Base-by-base conservation (phyloP, 768 basidiomycete species). In the Panaeolus papilionaceus region DNA sequence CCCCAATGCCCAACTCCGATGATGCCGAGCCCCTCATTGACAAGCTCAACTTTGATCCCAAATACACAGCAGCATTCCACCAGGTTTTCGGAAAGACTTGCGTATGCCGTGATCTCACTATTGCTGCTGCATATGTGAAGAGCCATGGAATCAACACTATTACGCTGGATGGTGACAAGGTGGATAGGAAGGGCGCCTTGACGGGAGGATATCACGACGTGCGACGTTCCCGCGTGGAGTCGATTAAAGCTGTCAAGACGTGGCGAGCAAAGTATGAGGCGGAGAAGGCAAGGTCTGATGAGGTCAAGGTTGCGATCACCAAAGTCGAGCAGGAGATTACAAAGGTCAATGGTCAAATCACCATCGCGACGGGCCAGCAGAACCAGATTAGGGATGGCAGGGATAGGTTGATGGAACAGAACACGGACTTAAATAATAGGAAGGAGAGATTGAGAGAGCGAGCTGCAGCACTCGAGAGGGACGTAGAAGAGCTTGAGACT, bases 41-140 rank as follows among this genome's bases (percentile, higher is more conserved):
- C 69, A 96, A 95, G 76, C 86, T 99, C 65, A 84, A 84, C 2
- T 99, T 89, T 75, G 92, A 96, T 63, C 81, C 80, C 0, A 77
- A 75, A 20, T 92, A 90, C 73, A 83, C 85, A 58, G 92, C 92
- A 71, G 98, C 98, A 0, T 95, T 99, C 80, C 89, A 95, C 73
- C 98, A 99, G 75, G 96, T 99, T 11, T 99, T 99, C 71, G 96
- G 96, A 42, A 95, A 95, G 79, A 99, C 97, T 0, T 95, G 96
- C 77, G 94, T 99, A 26, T 98, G 97, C 76, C 88, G 92, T 54
- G 95, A 98, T 76, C 86, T 99, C 66, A 91, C 91, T 9, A 91
- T 95, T 70, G 96, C 96, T 26, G 94, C 95, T 6, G 93, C 94
- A 9, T 99, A 98, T 77, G 95, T 96, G 62, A 92, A 97, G 77